Evolutionary conservation across 257 asterid genomes (phyloP), one percentile per base, ranked within the genome.

Genomic region (Plantago elongata): DNA sequence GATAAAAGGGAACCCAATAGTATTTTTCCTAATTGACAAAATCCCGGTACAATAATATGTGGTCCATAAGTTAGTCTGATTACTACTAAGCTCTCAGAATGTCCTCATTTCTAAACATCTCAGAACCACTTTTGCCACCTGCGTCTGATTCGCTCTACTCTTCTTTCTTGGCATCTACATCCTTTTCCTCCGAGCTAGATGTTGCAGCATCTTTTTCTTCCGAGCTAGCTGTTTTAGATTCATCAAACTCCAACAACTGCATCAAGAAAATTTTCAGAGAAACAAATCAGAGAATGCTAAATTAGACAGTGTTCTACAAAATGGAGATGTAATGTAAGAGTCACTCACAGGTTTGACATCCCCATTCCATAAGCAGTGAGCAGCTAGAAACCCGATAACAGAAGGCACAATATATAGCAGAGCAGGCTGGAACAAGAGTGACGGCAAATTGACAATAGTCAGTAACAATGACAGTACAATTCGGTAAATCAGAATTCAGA

Each of bases 341-440:
- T 49, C 13, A 77, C 97, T 68, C 77, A 89, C 97, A 55, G 86
- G 88, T 77, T 86, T 92, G 59, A 86, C 87, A 51, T 92, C 99
- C 57, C 95, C 91, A 42, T 87, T 92, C 95, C 94, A 89, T 49
- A 87, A 11, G 84, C 90, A 84, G 69, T 92, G 99, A 5, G 73
- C 87, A 50, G 91, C 97, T 87, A 92, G 75, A 62, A 84, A 84
- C 72, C 99, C 97, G 61, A 84, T 83, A 44, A 92, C 99, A 42
- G 94, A 78, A n/a, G 99, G 99, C 65, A 92, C 99, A 52, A 92
- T 92, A 70, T 92, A 89, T 52, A 92, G 69, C 48, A 92, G 81
- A 9, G 99, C 99, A 63, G 99, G 99, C 99, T 89, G 86, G 58
- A 80, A 47, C 27, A 12, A 69, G 61, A 38, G 62, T 67, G 27